Base-by-base conservation (phyloP, 495 filamentous ascomycete genomes). In the Massariosphaeria phaeospora region DNA sequence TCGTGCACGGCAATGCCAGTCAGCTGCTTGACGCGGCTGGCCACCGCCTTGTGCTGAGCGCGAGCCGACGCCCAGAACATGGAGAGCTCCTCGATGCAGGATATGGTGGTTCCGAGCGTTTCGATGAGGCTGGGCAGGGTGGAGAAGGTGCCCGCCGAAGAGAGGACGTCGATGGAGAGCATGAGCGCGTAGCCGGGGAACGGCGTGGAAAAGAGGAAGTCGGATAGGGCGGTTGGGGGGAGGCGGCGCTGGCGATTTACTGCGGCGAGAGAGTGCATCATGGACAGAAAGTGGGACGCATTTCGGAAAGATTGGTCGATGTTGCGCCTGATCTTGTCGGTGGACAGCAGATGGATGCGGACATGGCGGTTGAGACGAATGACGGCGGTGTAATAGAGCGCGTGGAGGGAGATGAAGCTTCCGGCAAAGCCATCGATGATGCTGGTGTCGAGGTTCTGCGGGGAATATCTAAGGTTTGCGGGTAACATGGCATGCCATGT, bases 351-450 rank as follows among this genome's bases (percentile, higher is more conserved):
- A n/a, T 35, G 25, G 50, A 52, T 35, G 10, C 76, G 77, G 3
- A 73, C 75, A 54, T 84, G 76, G 31, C 84, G 75, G 55, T 85
- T 83, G 7, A 86, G 71, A 36, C 80, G 79, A 69, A 85, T 77
- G 47, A 77, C 62, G 2, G 78, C 76, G 21, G 75, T 71, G 64
- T 84, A 79, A 64, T 83, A 82, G 21, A 85, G 66, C 23, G 83
- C 62, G 59, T 86, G 83, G 55, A 83, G 76, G 0, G 73, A 72
- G 43, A 85, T 66, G 55, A 81, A 82, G 0, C 75, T 70, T 7
- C 76, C 77, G 0, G 71, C 66, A 58, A 74, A 74, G n/a, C 73
- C 74, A 3, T 67, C 62, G 6, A 68, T 62, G 27, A 75, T 73
- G 26, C 69, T 75, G 41, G 65, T 62, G 17, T 77, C 73, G 29